Evolutionary conservation across 1,139 yeast genomes (phyloP).

Genomic region (Yamadazyma triangularis): DNA sequence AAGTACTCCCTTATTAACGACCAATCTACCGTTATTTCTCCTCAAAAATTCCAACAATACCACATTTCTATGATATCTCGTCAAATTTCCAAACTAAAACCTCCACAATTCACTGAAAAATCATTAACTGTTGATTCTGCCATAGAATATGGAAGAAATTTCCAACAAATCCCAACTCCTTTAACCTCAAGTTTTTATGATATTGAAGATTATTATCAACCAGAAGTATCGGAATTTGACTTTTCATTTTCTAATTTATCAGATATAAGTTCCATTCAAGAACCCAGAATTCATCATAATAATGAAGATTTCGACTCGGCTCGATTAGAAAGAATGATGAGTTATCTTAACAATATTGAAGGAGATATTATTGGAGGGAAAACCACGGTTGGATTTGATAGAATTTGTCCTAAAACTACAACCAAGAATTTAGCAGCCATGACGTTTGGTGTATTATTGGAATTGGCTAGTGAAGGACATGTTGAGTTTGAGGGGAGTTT

Average conservation of each 20-base stretch:
- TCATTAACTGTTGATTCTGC: not conserved
- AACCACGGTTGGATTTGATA: slow-evolving; percentile 2
- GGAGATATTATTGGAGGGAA: not conserved
- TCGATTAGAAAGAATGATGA: slow-evolving; percentile 10
- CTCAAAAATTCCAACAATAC: too few relatives aligned
- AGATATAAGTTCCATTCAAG: slow-evolving; percentile 1
- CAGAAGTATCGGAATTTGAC: slow-evolving; percentile 8
- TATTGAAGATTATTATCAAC: not conserved
- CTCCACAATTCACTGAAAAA: not conserved
- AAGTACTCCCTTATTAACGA: slow-evolving; percentile 4
- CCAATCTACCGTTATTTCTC: not conserved
- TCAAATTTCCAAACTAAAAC: not conserved
- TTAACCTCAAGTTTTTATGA: too few relatives aligned
- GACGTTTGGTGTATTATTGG: slow-evolving; percentile 36
- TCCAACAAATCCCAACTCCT: not conserved
- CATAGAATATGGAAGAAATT: not conserved
- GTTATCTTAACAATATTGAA: slow-evolving; percentile 4
- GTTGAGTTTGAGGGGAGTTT: too few relatives aligned
- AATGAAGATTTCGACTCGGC: not conserved
- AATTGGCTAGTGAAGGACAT: slow-evolving; percentile 27
- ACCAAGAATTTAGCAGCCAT: slow-evolving; percentile 28
- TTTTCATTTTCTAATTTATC: slow-evolving; percentile 16
- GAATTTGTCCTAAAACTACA: slow-evolving; percentile 10
- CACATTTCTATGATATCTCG: not conserved
- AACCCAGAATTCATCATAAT: not conserved